These are phyloP conservation scores for Rosa persica DNA, from an alignment of 306 rosid genomes.

Conservation along the genomic window DNA sequence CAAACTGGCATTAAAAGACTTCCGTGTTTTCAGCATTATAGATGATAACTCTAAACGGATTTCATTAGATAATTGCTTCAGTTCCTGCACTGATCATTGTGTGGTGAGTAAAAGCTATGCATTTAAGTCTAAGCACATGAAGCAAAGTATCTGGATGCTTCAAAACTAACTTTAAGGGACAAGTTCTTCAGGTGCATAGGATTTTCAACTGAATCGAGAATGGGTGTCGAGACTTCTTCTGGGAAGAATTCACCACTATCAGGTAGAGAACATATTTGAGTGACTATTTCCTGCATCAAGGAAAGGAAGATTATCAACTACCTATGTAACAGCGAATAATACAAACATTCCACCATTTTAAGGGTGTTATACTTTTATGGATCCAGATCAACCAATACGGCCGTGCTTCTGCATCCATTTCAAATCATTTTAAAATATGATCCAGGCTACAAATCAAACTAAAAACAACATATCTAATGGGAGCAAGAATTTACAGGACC, in stretches of 20 bases:
- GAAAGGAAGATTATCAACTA: constrained; percentile 9
- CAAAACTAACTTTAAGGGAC: constrained; percentile 56
- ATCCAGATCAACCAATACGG: not conserved
- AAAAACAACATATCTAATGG: not conserved
- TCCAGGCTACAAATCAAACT: not conserved
- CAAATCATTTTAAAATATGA: not conserved
- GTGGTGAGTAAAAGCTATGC: constrained; percentile 26
- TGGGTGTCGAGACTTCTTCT: constrained; percentile 71
- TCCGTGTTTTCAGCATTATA: constrained; percentile 36
- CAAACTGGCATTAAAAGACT: constrained; percentile 58
- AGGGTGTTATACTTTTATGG: not conserved
- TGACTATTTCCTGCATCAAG: constrained; percentile 51
- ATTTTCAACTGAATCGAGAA: constrained; percentile 76
- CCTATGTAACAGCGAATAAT: not conserved
- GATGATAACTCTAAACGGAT: constrained; percentile 66
- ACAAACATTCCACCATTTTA: not conserved
- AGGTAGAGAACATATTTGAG: constrained; percentile 47
- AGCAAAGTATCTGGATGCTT: constrained; percentile 19
- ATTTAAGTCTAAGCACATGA: constrained; percentile 15
- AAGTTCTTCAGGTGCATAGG: constrained; percentile 89
- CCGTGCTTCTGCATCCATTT: not conserved
- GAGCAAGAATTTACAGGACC: not conserved
- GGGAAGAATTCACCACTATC: constrained; percentile 57
- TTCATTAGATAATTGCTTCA: constrained; percentile 80
- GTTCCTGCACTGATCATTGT: constrained; percentile 55